Conservation (phyloP, 805 yeast species). For the Ascoidea rubescens region DNA sequence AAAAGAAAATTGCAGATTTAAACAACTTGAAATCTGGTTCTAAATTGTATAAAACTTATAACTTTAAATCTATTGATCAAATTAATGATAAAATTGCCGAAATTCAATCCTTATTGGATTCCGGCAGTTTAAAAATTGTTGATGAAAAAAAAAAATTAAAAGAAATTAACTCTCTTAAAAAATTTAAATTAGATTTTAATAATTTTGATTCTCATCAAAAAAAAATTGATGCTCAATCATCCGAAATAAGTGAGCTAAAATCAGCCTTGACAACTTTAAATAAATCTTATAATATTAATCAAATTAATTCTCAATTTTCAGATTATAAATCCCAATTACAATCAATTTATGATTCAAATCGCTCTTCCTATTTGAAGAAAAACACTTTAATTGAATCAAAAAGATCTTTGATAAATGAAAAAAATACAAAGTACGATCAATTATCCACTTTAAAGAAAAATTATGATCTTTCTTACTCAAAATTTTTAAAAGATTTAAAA, state of each 20-base stretch:
- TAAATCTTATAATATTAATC: slow-evolving; percentile 33
- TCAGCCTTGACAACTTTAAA: slow-evolving; percentile 38
- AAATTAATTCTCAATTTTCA: slow-evolving; percentile 56
- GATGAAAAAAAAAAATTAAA: slow-evolving; percentile 79
- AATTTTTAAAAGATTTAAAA: slow-evolving; percentile 53
- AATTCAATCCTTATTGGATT: slow-evolving; percentile 61
- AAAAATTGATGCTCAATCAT: slow-evolving; percentile 66
- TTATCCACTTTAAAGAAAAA: slow-evolving; percentile 60
- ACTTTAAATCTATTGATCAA: slow-evolving; percentile 53
- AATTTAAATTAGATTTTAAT: slow-evolving; percentile 65
- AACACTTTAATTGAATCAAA: slow-evolving; percentile 50
- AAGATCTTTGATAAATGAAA: slow-evolving; percentile 48
- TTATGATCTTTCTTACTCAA: slow-evolving; percentile 60
- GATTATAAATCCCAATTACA: slow-evolving; percentile 56
- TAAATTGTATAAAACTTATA: slow-evolving; percentile 11
- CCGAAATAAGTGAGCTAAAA: slow-evolving; percentile 64
- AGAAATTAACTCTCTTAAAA: slow-evolving; percentile 76
- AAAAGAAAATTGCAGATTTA: slow-evolving; percentile 65
- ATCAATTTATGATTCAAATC: slow-evolving; percentile 43
- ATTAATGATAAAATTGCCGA: slow-evolving; percentile 50
- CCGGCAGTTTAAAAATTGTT: slow-evolving; percentile 73
- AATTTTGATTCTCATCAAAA: slow-evolving; percentile 62
- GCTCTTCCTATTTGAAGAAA: slow-evolving; percentile 52
- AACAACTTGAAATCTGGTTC: slow-evolving; percentile 57
- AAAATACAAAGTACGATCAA: slow-evolving; percentile 52